Evolutionary conservation across 2,329 filamentous ascomycete species (phyloP), one percentile per base, ranked within the genome.

Genomic region (Arthrobotrys iridis): DNA sequence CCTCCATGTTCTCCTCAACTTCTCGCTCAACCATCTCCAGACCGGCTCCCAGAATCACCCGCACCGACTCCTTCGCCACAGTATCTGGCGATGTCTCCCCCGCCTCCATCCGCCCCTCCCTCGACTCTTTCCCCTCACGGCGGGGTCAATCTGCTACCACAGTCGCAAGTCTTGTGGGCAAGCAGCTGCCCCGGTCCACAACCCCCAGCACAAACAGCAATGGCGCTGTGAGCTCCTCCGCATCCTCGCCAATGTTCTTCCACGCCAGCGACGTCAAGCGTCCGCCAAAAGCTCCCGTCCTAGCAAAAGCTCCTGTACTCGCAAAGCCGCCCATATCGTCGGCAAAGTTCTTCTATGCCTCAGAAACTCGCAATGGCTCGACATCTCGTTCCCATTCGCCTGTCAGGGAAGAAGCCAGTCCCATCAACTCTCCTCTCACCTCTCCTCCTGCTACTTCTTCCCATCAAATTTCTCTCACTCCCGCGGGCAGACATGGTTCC

Each of bases 251-350:
- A 62, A 94, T 93, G 83, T 98, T 98, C 86, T 97, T 99, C 82
- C 93, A 96, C 81, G 95, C 93, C 26, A 92, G 89, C 81, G 92
- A 97, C 78, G 91, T 87, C 40, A 89, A 87, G 78, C 43, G 77
- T 65, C 45, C 78, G 84, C 59, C 80, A 81, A 70, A 81, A 79
- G 82, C 40, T 82, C 83, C 77, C 81, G 82, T 7, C 84, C 30
- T 55, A 24, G 50, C 50, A 37, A 55, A 55, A 18, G 50, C 30
- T 37, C 50, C 50, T 1, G 50, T 55, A 1, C 2, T 55, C 7
- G 83, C 81, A 87, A 86, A 78, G 81, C 82, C 41, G 37, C 81
- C 84, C 3, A 81, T 80, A 33, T 80, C 79, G 24, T 55, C 74
- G 48, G 67, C 79, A 82, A 92, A 91, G 80, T 93, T 93, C 83